Evolutionary conservation across 495 filamentous ascomycete genomes (phyloP).

Genomic region (Neurospora discreta): DNA sequence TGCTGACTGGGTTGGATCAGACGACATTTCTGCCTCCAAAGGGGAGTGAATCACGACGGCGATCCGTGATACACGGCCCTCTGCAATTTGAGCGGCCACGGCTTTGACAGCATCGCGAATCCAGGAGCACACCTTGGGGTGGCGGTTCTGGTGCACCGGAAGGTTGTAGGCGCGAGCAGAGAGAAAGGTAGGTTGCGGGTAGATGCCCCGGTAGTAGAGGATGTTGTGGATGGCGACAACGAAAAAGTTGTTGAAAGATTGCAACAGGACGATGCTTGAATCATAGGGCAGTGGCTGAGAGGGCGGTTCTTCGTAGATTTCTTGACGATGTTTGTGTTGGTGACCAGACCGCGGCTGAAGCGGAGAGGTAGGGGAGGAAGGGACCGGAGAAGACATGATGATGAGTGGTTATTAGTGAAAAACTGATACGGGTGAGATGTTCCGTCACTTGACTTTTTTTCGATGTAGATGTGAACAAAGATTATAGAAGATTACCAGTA

Average conservation of each 20-base stretch:
- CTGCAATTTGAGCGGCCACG: conserved; percentile 55
- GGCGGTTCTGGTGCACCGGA: conserved; percentile 77
- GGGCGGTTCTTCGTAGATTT: not conserved
- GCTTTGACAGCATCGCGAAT: conserved; percentile 73
- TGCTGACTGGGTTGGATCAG: not conserved
- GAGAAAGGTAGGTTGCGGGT: conserved; percentile 71
- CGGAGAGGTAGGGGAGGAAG: not conserved
- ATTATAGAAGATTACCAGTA: not conserved
- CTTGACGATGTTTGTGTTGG: conserved; percentile 33
- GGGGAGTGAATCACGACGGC: conserved; percentile 65
- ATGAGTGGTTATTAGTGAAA: not conserved
- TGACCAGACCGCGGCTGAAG: conserved; percentile 10
- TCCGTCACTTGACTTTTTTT: not conserved
- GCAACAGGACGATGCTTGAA: not conserved
- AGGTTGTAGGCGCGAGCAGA: conserved; percentile 78
- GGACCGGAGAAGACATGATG: conserved; percentile 11
- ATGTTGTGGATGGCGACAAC: conserved; percentile 87
- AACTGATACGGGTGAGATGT: not conserved
- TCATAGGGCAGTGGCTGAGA: not conserved
- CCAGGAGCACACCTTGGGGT: conserved; percentile 86
- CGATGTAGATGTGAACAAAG: not conserved
- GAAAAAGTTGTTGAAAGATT: conserved; percentile 64
- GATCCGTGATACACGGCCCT: conserved; percentile 50
- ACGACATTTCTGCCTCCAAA: not conserved
- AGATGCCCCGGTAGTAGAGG: conserved; percentile 76